Conservation (phyloP, 805 yeast genomes). For the Priceomyces castillae region DNA sequence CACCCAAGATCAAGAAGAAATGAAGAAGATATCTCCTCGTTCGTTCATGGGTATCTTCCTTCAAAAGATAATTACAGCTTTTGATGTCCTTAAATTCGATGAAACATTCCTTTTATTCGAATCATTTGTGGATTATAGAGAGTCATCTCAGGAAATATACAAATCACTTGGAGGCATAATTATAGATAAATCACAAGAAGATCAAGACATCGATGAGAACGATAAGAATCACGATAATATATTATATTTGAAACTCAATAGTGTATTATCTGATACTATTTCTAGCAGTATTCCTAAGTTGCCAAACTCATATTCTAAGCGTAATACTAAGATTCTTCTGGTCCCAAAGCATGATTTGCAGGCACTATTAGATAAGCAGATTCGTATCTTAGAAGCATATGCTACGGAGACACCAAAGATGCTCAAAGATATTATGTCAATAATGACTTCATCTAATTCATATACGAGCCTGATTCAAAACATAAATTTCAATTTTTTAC, state of each 20-base stretch:
- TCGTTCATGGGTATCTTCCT: slow-evolving; percentile 33
- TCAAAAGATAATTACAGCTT: slow-evolving; percentile 29
- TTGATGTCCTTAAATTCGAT: slow-evolving; percentile 35
- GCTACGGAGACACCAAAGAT: slow-evolving; percentile 50
- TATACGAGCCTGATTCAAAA: slow-evolving; percentile 36
- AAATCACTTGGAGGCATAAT: slow-evolving; percentile 11
- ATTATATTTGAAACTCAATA: slow-evolving; percentile 14
- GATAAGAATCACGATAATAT: slow-evolving; percentile 13
- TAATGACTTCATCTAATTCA: slow-evolving; percentile 46
- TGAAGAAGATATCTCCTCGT: slow-evolving; percentile 15
- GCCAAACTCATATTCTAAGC: slow-evolving; percentile 6
- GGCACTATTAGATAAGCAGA: slow-evolving; percentile 50
- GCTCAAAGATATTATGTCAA: slow-evolving; percentile 38
- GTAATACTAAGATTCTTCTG: slow-evolving; percentile 23
- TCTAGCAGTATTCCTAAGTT: slow-evolving; percentile 11
- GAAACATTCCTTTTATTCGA: slow-evolving; percentile 31
- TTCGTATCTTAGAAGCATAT: slow-evolving; percentile 48
- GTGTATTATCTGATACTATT: slow-evolving; percentile 7
- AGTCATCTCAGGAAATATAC: slow-evolving; percentile 21
- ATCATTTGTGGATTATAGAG: slow-evolving; percentile 35
- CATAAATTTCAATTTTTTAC: slow-evolving; percentile 26
- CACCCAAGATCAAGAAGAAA: background rate
- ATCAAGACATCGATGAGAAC: background rate
- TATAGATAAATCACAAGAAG: background rate
- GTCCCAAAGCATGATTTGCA: slow-evolving; percentile 53